phyloP scores from a whole-genome alignment of 1,284 basidiomycete species.

The Chalciporus piperatoides region DNA sequence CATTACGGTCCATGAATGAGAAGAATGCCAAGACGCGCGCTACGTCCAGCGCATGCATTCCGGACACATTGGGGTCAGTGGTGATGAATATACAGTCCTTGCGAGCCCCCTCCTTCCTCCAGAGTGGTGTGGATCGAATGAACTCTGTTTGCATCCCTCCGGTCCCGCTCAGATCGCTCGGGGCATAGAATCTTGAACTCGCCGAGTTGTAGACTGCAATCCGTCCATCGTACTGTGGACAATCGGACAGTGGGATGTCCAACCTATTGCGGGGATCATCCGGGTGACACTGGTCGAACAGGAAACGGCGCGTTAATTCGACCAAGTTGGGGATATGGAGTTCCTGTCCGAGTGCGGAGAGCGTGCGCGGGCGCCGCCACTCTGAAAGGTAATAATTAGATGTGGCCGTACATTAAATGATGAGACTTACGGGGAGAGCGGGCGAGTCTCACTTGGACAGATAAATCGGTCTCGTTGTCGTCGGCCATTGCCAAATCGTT shows the following conservation, averaged over 20 bases:
- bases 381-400: too few species aligned
- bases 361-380: too few species aligned
- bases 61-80: not conserved
- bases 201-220: constrained; percentile 14
- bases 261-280: not conserved
- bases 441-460: too few species aligned
- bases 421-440: too few species aligned
- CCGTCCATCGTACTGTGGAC: constrained; percentile 3
- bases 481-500: too few species aligned
- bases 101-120: constrained; percentile 7
- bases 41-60: constrained; percentile 19
- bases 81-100: constrained; percentile 25
- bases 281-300: too few species aligned
- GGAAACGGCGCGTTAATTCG: too few species aligned
- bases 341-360: too few species aligned
- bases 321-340: too few species aligned
- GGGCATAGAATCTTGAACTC: constrained; percentile 22
- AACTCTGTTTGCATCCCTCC: constrained; percentile 24
- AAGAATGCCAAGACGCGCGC: constrained; percentile 18
- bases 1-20: not conserved
- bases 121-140: constrained; percentile 22
- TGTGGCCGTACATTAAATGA: too few species aligned
- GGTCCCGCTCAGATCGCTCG: constrained; percentile 28
- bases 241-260: not conserved
- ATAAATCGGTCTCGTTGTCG: too few species aligned